These are phyloP conservation scores for Pinus tabuliformis DNA, from an alignment of 75 land plant species.

Conservation along the genomic window DNA sequence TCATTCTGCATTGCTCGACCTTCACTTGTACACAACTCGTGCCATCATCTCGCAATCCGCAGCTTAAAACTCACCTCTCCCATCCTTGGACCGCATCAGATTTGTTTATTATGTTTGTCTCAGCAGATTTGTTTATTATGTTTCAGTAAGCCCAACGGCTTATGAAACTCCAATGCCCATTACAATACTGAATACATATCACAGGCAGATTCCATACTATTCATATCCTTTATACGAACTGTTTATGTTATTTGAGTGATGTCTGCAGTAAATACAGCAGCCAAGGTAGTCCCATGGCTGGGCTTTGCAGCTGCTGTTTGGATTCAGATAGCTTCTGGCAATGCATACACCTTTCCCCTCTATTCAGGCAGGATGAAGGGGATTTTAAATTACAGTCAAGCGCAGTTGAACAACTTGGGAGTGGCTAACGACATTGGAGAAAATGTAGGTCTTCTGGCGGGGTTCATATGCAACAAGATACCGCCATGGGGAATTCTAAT, in stretches of 20 bases:
- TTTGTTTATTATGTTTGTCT: too few relatives aligned
- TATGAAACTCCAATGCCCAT: too few relatives aligned
- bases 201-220: too few relatives aligned
- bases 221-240: neutral
- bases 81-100: too few relatives aligned
- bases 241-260: neutral
- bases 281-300: constrained; percentile 19
- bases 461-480: constrained; percentile 24
- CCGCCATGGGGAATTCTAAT: constrained; percentile 29
- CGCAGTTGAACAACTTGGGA: constrained; percentile 37
- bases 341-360: constrained; percentile 31
- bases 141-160: too few relatives aligned
- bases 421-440: constrained; percentile 48
- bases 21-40: too few relatives aligned
- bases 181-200: too few relatives aligned
- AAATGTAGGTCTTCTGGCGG: constrained; percentile 25
- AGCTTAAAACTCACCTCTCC: too few relatives aligned
- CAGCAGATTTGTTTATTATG: too few relatives aligned
- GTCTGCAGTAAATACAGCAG: neutral
- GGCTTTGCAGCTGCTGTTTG: constrained; percentile 48
- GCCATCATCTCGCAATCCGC: too few relatives aligned
- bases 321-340: constrained; percentile 39
- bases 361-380: constrained; percentile 38
- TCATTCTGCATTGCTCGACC: too few relatives aligned
- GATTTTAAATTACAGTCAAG: constrained; percentile 33